Evolutionary conservation across 2,329 filamentous ascomycete genomes (phyloP), one percentile per base, ranked within the genome.

Genomic region (Graphilbum fragrans): DNA sequence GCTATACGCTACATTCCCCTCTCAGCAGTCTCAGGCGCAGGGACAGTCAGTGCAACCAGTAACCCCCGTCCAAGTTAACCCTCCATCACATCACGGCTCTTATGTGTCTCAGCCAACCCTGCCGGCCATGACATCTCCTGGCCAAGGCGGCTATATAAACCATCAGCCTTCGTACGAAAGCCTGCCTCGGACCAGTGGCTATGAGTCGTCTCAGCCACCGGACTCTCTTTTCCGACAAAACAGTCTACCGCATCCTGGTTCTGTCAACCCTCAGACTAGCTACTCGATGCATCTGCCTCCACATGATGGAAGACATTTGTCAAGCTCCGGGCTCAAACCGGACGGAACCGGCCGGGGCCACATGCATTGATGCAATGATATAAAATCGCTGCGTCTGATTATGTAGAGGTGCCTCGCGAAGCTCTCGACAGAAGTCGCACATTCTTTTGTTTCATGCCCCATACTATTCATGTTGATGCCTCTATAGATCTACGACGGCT

Each of bases 1-100:
- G 1, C 54, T 72, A 46, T 74, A 73, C 29, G 14, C 29, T 47
- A 52, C 66, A 1, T 71, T 68, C 39, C 57, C 62, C 14, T 52
- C 60, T 7, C 63, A 69, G 40, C 54, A 43, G 31, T 17, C 29
- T 14, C 38, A 23, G 41, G 41, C 16, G 48, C 51, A 34, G 46
- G 25, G 4, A 5, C 35, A 36, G 8, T 16, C 18, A 18, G n/a
- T 17, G 5, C 32, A 34, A 12, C n/a, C 16, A 5, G 14, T 31
- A 16, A 31, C 29, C 5, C 7, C 29, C 7, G 29, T 31, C 6
- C 37, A 39, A 17, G 29, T n/a, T 14, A 21, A 27, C 46, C 19
- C 32, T 47, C 6, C 36, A 3, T 8, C 37, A 8, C 42, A 42
- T 18, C 43, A 47, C 14, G 29, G 32, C 2, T 37, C 46, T 2